Evolutionary conservation across 768 basidiomycete genomes (phyloP), one percentile per base, ranked within the genome.

Genomic region (Suillus alpinus): DNA sequence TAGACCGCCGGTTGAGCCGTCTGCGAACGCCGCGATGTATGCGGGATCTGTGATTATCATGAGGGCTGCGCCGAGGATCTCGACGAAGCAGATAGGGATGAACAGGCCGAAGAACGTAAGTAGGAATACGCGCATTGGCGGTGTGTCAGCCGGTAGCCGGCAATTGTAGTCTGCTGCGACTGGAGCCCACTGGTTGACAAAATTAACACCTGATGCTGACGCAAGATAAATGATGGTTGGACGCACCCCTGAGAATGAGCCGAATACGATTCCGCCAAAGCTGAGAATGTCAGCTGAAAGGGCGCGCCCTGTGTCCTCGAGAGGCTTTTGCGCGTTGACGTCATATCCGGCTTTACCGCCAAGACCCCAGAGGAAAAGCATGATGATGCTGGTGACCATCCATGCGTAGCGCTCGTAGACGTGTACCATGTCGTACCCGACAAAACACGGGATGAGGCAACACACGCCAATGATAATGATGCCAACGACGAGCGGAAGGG

Each of bases 81-180:
- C 61, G 7, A 72, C 71, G 62, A 82, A 82, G 40, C 68, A 67
- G 40, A 77, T 74, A 0, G 84, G 83, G 39, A 84, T 77, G 69
- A 75, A 81, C 12, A 84, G 62, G 1, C 83, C 83, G 40, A 79
- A 79, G 67, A 80, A 83, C 0, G 84, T 84, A 56, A 84, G 62
- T 9, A 74, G 37, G 69, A 85, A 85, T 13, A 84, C 75, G 20
- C 77, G 77, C 56, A 69, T 67, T 18, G 77, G 67, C 9, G 76
- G 73, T 2, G 78, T 82, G 57, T 80, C 66, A 4, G 64, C 77
- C 0, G 84, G 83, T 0, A 85, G 70, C n/a, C 78, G 74, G 63
- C 79, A 80, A 63, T 83, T 83, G 66, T 82, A 85, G 67, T 85
- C 83, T 6, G 83, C 83, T 2, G 82, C 83, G 1, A 84, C 67